Percentiles rank a stretch among this genome's conserved stretches.
These are phyloP conservation scores for Fusarium brevicatenulatum DNA, from an alignment of 2,329 filamentous ascomycete genomes.

Conservation along the genomic window DNA sequence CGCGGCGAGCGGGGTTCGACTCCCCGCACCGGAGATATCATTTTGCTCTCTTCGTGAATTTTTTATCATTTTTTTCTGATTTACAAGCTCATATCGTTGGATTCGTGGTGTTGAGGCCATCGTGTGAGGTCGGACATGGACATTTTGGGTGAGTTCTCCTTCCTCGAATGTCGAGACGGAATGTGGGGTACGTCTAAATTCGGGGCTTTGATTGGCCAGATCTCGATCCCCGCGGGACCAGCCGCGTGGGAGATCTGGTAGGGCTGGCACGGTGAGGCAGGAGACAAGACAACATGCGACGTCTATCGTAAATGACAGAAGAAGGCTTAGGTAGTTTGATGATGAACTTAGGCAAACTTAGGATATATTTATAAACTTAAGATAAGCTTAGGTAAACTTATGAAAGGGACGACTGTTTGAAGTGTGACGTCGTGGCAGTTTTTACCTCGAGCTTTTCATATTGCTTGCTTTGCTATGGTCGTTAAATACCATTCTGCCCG, in stretches of 20 bases:
- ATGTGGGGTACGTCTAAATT: neutral
- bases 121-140: neutral
- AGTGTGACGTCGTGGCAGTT: neutral
- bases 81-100: no score
- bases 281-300: neutral
- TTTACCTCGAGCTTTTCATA: neutral
- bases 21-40: slow-evolving; percentile 15
- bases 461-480: neutral
- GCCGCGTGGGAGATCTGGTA: neutral
- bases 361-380: neutral
- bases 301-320: neutral
- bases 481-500: neutral
- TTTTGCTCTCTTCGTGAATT: neutral
- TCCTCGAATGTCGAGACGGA: rapidly evolving
- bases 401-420: neutral
- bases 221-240: neutral
- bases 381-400: neutral
- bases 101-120: neutral
- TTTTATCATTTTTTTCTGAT: neutral
- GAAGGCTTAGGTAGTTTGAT: neutral
- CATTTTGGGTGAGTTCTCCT: neutral
- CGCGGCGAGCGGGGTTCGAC: slow-evolving; percentile 28
- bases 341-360: neutral
- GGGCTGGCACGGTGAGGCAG: neutral
- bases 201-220: neutral